phyloP scores from a whole-genome alignment of 768 basidiomycete genomes.

The Phanerochaete sordida region DNA sequence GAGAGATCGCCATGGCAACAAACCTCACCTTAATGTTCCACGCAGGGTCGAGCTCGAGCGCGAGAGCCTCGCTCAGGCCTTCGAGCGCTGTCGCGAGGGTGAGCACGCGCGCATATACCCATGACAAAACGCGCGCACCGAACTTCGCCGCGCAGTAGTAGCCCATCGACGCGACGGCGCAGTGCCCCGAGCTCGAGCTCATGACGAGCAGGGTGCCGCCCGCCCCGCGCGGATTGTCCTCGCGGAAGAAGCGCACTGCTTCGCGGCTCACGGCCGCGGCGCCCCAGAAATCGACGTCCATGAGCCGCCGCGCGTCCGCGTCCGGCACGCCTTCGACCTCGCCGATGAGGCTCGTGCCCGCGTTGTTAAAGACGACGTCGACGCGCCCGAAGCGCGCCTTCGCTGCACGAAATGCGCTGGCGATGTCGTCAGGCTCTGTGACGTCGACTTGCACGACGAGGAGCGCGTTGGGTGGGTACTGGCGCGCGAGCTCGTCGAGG shows the following conservation, averaged over 20 bases:
- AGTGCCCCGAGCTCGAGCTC: neutral
- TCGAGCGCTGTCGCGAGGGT: conserved; percentile 24
- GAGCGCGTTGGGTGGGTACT: conserved; percentile 30
- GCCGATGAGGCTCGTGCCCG: conserved; percentile 27
- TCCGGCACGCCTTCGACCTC: conserved; percentile 37
- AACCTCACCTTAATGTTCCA: conserved; percentile 44
- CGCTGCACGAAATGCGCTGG: conserved; percentile 30
- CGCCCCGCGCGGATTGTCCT: conserved; percentile 30
- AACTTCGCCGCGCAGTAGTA: conserved; percentile 13
- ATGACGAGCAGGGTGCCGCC: conserved; percentile 20
- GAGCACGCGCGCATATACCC: neutral
- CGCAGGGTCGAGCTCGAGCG: conserved; percentile 37
- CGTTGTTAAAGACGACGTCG: conserved; percentile 48
- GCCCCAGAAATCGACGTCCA: conserved; percentile 32
- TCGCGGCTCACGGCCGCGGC: conserved; percentile 12
- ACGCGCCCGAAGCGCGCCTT: conserved; percentile 37
- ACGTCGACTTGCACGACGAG: conserved; percentile 40
- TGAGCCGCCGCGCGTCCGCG: conserved; percentile 30
- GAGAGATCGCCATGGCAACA: too few species aligned
- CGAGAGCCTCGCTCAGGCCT: conserved; percentile 36
- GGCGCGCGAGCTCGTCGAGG: conserved; percentile 19
- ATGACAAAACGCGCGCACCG: conserved; percentile 7
- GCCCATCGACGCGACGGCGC: neutral
- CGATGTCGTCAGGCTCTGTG: conserved; percentile 27
- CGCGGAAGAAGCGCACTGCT: conserved; percentile 31